Conservation (phyloP, 495 filamentous ascomycete genomes). For the Aspergillus sparsus region DNA sequence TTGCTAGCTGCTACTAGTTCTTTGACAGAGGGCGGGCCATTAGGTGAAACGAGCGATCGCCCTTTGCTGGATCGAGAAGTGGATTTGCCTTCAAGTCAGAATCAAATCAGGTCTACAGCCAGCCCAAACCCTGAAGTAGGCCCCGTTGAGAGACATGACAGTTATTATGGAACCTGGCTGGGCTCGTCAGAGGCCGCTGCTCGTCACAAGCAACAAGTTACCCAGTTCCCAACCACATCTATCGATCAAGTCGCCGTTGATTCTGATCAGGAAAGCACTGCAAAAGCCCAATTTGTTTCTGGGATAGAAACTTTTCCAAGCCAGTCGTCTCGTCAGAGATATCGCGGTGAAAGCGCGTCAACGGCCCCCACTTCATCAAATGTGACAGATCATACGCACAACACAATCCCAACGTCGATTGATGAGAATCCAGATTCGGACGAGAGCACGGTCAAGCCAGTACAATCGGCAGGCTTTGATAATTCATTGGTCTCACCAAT, state of each 20-base stretch:
- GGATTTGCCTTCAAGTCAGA: conserved; percentile 10
- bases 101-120: conserved; percentile 14
- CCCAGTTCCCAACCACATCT: conserved; percentile 13
- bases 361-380: conserved; percentile 43
- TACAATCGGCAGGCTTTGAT: not conserved
- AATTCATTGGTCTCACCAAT: not conserved
- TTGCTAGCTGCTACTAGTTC: conserved; percentile 57
- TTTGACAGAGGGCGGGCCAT: conserved; percentile 50
- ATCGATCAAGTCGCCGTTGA: conserved; percentile 27
- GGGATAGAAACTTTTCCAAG: conserved; percentile 29
- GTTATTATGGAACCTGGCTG: conserved; percentile 50
- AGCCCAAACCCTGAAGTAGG: conserved; percentile 4
- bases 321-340: conserved; percentile 30
- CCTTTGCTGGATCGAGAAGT: conserved; percentile 21
- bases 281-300: conserved; percentile 27
- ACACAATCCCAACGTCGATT: conserved; percentile 40
- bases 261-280: conserved; percentile 27
- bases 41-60: conserved; percentile 13
- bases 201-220: conserved; percentile 29
- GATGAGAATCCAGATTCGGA: conserved; percentile 30
- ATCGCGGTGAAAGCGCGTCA: conserved; percentile 42
- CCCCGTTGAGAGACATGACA: conserved; percentile 40
- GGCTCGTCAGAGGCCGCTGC: conserved; percentile 30
- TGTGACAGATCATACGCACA: conserved; percentile 38
- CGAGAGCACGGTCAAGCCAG: conserved; percentile 7